Conservation (phyloP, 768 basidiomycete species). For the button mushroom (Agaricus bisporus) region DNA sequence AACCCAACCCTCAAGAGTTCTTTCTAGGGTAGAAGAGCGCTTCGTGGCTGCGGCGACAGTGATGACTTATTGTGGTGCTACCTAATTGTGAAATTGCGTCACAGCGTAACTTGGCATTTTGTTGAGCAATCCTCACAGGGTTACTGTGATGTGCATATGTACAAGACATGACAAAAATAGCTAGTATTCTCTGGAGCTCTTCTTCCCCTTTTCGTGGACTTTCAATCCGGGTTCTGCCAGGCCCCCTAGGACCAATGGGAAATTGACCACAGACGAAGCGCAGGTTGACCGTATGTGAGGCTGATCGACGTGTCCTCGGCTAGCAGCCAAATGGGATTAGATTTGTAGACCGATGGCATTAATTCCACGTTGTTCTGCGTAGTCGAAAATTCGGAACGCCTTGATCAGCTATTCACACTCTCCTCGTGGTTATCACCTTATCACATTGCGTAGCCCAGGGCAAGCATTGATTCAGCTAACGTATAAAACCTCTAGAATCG, state of each 20-base stretch:
- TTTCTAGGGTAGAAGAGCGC: neutral
- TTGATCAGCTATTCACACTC: neutral
- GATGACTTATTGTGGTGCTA: too few relatives aligned
- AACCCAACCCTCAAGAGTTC: neutral
- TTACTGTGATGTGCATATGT: neutral
- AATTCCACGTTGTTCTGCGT: slow-evolving; percentile 11
- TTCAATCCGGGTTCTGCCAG: slow-evolving; percentile 10
- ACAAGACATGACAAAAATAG: slow-evolving; percentile 5
- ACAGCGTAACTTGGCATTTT: too few relatives aligned
- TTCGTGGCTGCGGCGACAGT: slow-evolving; percentile 3
- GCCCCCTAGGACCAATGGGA: slow-evolving; percentile 7
- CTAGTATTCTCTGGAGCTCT: slow-evolving; percentile 1
- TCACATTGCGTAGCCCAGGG: neutral
- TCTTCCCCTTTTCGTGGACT: slow-evolving; percentile 9
- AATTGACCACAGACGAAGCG: slow-evolving; percentile 1
- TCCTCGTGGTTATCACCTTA: slow-evolving; percentile 6
- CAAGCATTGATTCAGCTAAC: neutral
- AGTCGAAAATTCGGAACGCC: slow-evolving; percentile 7
- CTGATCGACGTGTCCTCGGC: slow-evolving; percentile 6
- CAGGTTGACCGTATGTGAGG: slow-evolving; percentile 8
- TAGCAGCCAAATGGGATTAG: slow-evolving; percentile 9
- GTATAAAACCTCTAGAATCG: neutral
- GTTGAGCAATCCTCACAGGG: neutral
- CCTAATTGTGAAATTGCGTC: too few relatives aligned
- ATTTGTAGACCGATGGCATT: slow-evolving; percentile 7